Evolutionary conservation across 129 eudicot genomes (phyloP), one percentile per base, ranked within the genome.

Genomic region (Artemisia annua): DNA sequence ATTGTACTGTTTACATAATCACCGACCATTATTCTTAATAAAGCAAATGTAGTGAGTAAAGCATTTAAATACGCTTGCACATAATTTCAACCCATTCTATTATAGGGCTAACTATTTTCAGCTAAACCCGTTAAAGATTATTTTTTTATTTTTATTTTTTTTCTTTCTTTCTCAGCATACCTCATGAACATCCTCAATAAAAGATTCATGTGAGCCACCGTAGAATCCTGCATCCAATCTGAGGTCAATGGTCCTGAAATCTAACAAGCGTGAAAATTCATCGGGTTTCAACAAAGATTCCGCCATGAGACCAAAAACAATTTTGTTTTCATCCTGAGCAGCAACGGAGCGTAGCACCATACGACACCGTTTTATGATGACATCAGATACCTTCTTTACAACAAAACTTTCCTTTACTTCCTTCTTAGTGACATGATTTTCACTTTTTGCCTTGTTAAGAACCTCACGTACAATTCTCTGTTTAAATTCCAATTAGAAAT

Each of bases 171-270:
- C 35, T 69, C 14, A 48, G 58, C 53, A 22, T 86, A 95, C 99
- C 99, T 95, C 97, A 7, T 83, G 84, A 72, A 91, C 92, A 82
- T 95, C 99, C 58, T 95, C 99, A 59, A 81, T 73, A 80, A 95
- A 95, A 46, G 97, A 89, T 83, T 95, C 88, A 83, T 86, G 96
- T 3, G 97, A 95, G 80, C 79, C 89, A 71, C 76, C 79, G 75
- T 95, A 95, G 57, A 79, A 79, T 18, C 99, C 99, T 20, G 89
- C 91, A 71, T 91, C 91, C 88, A 95, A 74, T 76, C 91, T 80
- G 15, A 91, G 77, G 62, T 95, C 99, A 81, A 95, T 81, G 20
- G 95, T 90, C 78, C 99, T 80, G 80, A 95, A 95, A 75, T 95
- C 99, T 51, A 95, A 71, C 11, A 96, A 90, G 18, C 99, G 91